Evolutionary conservation across 192 early-diverging fungal species (phyloP).

Genomic region (Podila epigama): DNA sequence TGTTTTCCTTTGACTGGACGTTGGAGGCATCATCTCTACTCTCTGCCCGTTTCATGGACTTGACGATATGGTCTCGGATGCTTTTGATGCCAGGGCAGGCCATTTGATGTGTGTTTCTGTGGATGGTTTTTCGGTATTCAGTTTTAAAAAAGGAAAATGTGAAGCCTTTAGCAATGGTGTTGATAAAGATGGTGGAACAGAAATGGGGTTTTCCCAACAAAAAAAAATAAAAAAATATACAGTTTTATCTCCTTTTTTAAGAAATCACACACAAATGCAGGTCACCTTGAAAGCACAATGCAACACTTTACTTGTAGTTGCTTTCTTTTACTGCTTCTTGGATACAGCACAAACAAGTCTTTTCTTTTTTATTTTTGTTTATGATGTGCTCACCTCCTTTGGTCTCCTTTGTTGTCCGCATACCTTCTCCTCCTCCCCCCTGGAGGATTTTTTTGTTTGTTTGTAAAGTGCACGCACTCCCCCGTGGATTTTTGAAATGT

Average conservation of each 20-base stretch:
- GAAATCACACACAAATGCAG: too few species aligned
- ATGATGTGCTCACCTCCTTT: too few species aligned
- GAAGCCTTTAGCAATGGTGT: conserved; percentile 3
- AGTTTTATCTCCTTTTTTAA: conserved; percentile 1
- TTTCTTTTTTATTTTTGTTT: too few species aligned
- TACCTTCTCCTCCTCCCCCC: too few species aligned
- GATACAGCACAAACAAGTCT: too few species aligned
- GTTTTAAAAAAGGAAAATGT: not conserved
- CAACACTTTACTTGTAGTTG: too few species aligned
- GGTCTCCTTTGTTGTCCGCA: too few species aligned
- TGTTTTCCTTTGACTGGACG: not conserved
- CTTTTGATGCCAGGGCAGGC: conserved; percentile 1
- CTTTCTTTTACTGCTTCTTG: too few species aligned
- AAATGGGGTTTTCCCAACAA: not conserved
- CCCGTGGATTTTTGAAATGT: too few species aligned
- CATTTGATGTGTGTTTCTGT: conserved; percentile 8
- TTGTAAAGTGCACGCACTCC: too few species aligned
- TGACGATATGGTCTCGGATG: not conserved
- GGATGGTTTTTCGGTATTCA: conserved; percentile 5
- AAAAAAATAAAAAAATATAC: conserved; percentile 4
- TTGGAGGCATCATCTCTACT: conserved; percentile 1
- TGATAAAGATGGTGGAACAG: not conserved
- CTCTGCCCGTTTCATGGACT: not conserved
- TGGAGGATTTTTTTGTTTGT: too few species aligned
- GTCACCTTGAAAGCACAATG: too few species aligned